Evolutionary conservation across 306 rosid genomes (phyloP), one percentile per base, ranked within the genome.

Genomic region (Astragalus membranaceus): DNA sequence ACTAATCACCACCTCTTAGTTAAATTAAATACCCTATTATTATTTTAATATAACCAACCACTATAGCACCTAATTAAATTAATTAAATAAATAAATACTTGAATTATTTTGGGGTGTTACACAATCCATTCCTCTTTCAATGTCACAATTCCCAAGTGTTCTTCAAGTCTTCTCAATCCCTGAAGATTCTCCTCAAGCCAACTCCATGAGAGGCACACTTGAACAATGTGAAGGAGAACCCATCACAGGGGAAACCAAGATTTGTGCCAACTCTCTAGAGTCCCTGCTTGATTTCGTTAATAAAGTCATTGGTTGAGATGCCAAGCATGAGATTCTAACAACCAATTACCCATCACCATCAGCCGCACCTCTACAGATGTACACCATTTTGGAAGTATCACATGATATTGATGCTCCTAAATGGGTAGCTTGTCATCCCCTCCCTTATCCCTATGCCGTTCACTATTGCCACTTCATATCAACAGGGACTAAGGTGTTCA

Each of bases 101-200:
- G n/a, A n/a, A n/a, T n/a, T n/a, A n/a, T n/a, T n/a, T n/a, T n/a
- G n/a, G n/a, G n/a, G n/a, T n/a, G n/a, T n/a, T n/a, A n/a, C n/a
- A n/a, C n/a, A n/a, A n/a, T 69, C 87, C 7, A 84, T 88, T 60
- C 95, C 95, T 60, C 79, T 88, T 75, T 80, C 89, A 30, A 36
- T 7, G 3, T 58, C 81, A 36, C 83, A 82, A 36, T 81, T 88
- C 64, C 80, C 78, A 3, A 79, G 87, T 32, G 63, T 84, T 65
- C 87, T 84, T 46, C 87, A 84, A 55, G 80, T 86, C 79, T 78
- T 85, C 62, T 84, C 89, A 36, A 39, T 82, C 77, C 29, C 78
- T 36, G 17, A 65, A 46, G 83, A 68, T 46, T 84, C 95, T 43
- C 65, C 76, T 16, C 41, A 70, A 4, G 89, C 74, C 11, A 67